A percentile compares a stretch with the other conserved stretches of the same genome.
Evolutionary conservation across 139 green algal genomes (phyloP).

Genomic region (Volvox africanus): DNA sequence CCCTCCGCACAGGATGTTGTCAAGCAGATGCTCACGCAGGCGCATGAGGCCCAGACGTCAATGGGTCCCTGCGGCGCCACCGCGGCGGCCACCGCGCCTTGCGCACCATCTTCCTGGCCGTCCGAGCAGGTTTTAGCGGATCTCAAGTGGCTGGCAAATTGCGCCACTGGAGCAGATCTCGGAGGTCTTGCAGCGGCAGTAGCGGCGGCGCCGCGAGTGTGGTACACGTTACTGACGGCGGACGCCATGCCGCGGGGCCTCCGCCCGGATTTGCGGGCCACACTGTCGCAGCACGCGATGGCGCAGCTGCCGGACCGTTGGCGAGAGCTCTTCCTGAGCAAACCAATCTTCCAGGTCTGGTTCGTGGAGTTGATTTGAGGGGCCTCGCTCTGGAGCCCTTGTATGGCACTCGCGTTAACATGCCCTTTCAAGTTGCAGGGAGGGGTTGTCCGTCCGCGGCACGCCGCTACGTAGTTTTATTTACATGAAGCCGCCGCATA

Average conservation of each 20-base stretch:
- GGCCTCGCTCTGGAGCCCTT: too few species aligned
- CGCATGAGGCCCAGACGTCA: neutral
- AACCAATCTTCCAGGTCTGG: slow-evolving; percentile 21
- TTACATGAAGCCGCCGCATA: too few species aligned
- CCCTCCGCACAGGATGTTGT: neutral
- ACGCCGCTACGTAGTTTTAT: too few species aligned
- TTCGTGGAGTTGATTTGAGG: neutral
- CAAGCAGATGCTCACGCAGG: neutral
- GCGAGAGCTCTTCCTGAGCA: neutral
- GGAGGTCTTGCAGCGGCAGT: slow-evolving; percentile 31
- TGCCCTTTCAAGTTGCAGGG: too few species aligned
- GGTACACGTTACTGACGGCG: slow-evolving; percentile 38
- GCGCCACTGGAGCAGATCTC: neutral
- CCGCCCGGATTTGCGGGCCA: neutral
- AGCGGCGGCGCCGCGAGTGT: slow-evolving; percentile 29
- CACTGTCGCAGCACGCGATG: neutral
- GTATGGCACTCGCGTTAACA: too few species aligned
- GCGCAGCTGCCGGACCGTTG: slow-evolving; percentile 26
- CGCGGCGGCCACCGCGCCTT: neutral
- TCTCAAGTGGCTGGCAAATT: slow-evolving; percentile 41
- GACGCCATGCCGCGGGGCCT: neutral
- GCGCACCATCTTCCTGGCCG: slow-evolving; percentile 2
- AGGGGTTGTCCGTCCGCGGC: too few species aligned
- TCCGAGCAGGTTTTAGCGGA: neutral
- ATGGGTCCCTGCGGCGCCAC: too few species aligned